Percentiles rank a stretch among this genome's conserved stretches.
Evolutionary conservation across 305 asterid species (phyloP).

Genomic region (Solanum hybrid): DNA sequence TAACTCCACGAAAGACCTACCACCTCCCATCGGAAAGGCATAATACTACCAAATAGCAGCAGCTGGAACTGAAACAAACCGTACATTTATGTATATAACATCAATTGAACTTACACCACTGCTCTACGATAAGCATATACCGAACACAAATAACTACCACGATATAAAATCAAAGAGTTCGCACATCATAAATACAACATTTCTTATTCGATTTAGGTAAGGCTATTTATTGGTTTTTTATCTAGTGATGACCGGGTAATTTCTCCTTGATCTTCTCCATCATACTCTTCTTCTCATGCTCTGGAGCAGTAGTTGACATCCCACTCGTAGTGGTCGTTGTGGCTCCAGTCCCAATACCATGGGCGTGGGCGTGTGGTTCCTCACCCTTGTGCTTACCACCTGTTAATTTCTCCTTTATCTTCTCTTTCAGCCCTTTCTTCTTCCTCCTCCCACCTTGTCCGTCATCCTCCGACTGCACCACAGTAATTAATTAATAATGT

Average conservation of each 20-base stretch:
- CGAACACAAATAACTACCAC: neutral
- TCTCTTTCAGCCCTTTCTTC: conserved; percentile 64
- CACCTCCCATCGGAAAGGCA: neutral
- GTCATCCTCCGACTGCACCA: conserved; percentile 57
- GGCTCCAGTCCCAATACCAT: neutral
- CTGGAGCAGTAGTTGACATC: conserved; percentile 18
- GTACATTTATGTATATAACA: neutral
- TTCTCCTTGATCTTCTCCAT: conserved; percentile 72
- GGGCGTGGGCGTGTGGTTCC: conserved; percentile 10
- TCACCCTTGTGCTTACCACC: conserved; percentile 31
- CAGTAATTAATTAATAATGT: neutral
- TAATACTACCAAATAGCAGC: neutral
- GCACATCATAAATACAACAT: neutral
- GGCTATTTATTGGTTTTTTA: neutral
- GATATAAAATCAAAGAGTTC: neutral
- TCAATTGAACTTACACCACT: neutral
- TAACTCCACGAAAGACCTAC: too few species aligned
- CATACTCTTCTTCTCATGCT: conserved; percentile 61
- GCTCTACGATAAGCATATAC: neutral
- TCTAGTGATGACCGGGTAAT: conserved; percentile 48
- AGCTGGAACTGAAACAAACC: neutral
- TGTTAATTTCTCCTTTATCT: conserved; percentile 51
- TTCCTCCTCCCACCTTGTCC: conserved; percentile 72
- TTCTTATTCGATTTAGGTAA: neutral
- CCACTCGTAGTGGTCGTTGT: conserved; percentile 20